Percentiles rank a stretch among this genome's conserved stretches.
phyloP scores from a whole-genome alignment of 306 rosid genomes.

The Vicia sativa region DNA sequence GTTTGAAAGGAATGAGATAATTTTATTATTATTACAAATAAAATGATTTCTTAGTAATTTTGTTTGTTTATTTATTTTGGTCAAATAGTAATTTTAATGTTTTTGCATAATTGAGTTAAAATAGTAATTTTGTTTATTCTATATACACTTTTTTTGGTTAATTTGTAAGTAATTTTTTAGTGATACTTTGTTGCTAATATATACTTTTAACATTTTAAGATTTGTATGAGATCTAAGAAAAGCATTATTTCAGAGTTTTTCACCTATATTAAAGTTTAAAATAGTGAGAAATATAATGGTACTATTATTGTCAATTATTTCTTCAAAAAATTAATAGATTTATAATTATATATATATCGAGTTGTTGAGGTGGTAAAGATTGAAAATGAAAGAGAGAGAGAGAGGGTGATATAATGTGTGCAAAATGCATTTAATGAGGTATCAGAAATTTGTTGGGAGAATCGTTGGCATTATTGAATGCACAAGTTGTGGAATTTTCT shows the following conservation, averaged over 20 bases:
- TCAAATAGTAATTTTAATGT: too few relatives aligned
- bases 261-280: too few relatives aligned
- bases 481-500: slow-evolving; percentile 29
- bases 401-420: background rate
- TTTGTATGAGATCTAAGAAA: too few relatives aligned
- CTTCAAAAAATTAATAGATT: too few relatives aligned
- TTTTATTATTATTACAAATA: background rate
- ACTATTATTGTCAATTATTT: too few relatives aligned
- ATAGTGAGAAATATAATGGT: too few relatives aligned
- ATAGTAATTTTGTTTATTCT: background rate
- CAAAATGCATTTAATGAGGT: slow-evolving; percentile 50
- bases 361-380: background rate
- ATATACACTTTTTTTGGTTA: background rate
- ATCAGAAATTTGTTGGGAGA: slow-evolving; percentile 62
- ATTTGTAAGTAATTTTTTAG: too few relatives aligned
- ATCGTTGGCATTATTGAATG: slow-evolving; percentile 61
- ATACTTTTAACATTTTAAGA: background rate
- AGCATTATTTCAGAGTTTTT: too few relatives aligned
- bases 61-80: background rate
- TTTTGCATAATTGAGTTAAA: too few relatives aligned
- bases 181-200: background rate
- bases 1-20: background rate
- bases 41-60: background rate
- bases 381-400: background rate
- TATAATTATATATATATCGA: too few relatives aligned